These are phyloP conservation scores for Trichoderma asperellum DNA, from an alignment of 2,329 filamentous ascomycete species.

Conservation along the genomic window DNA sequence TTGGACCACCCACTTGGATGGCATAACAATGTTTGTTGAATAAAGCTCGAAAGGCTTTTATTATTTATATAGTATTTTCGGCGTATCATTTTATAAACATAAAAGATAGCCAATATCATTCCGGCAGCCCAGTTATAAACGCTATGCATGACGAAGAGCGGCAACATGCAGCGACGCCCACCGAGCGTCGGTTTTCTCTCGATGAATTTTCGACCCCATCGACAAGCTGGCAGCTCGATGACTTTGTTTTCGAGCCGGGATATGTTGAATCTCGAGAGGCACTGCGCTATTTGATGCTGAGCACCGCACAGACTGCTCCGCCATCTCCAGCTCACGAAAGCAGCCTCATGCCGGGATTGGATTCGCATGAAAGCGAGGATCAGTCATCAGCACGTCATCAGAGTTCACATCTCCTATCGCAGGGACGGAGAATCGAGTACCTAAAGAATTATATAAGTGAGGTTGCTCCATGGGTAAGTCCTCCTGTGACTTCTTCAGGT, in stretches of 20 bases:
- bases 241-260: slow-evolving; percentile 15
- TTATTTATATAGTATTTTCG: background rate
- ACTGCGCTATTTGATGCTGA: slow-evolving; percentile 16
- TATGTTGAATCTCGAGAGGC: slow-evolving; percentile 21
- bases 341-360: background rate
- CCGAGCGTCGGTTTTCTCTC: background rate
- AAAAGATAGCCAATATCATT: background rate
- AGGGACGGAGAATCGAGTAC: slow-evolving; percentile 11
- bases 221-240: slow-evolving; percentile 18
- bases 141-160: background rate
- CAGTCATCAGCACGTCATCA: background rate
- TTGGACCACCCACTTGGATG: background rate
- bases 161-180: background rate
- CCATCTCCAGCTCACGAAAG: slow-evolving; percentile 3
- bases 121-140: background rate
- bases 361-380: background rate
- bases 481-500: background rate
- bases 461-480: slow-evolving; percentile 19
- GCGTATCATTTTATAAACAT: background rate
- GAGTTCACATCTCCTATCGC: background rate
- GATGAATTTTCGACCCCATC: slow-evolving; percentile 23
- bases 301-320: slow-evolving; percentile 15
- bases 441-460: slow-evolving; percentile 16
- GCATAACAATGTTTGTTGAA: background rate
- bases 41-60: background rate